phyloP scores from a whole-genome alignment of 768 basidiomycete genomes.

The Mycena capillaripes region DNA sequence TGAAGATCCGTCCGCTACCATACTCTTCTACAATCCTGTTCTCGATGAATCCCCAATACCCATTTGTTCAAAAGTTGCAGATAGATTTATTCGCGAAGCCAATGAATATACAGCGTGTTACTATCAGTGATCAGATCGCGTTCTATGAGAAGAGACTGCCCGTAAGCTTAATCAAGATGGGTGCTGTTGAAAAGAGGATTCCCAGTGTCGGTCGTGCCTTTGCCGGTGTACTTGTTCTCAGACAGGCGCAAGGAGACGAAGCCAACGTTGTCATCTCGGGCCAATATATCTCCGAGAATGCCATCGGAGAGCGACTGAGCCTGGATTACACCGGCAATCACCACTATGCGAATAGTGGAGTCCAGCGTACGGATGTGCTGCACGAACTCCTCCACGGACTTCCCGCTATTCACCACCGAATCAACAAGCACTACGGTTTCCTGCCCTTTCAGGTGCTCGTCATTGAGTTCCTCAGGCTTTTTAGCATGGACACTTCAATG shows the following conservation, averaged over 20 bases:
- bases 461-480: conserved; percentile 35
- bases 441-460: conserved; percentile 33
- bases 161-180: conserved; percentile 30
- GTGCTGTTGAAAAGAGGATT: conserved; percentile 42
- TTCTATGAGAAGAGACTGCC: not conserved
- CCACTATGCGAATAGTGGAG: conserved; percentile 33
- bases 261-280: conserved; percentile 34
- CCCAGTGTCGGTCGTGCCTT: conserved; percentile 40
- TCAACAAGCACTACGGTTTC: conserved; percentile 40
- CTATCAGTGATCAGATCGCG: not conserved
- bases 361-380: conserved; percentile 32
- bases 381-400: conserved; percentile 39
- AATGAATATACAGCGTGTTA: not conserved
- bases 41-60: too few relatives aligned
- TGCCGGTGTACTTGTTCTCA: conserved; percentile 41
- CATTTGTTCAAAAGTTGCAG: not conserved
- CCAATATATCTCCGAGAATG: conserved; percentile 31
- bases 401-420: conserved; percentile 44
- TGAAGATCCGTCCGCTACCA: too few relatives aligned
- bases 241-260: conserved; percentile 40
- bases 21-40: too few relatives aligned
- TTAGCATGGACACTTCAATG: conserved; percentile 39
- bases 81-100: not conserved
- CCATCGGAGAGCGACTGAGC: conserved; percentile 33
- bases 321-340: conserved; percentile 38